Evolutionary conservation across 2,329 filamentous ascomycete genomes (phyloP), one percentile per base, ranked within the genome.

Genomic region (Thyridium curvatum): DNA sequence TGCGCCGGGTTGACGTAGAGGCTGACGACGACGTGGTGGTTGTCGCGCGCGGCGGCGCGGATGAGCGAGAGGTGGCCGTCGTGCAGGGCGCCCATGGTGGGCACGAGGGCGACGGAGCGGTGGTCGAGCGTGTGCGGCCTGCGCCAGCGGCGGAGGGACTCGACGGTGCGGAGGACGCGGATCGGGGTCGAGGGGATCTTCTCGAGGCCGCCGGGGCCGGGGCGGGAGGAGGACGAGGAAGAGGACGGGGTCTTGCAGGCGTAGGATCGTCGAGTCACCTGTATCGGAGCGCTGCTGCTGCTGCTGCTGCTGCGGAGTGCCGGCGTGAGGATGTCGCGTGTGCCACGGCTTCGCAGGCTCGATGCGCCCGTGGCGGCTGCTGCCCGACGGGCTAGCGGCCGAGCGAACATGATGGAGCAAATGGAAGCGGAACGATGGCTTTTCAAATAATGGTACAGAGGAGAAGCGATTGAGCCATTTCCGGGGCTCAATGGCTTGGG

Each of bases 51-150:
- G 3, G 93, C 93, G 50, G 82, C 77, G 42, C 87, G 84, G 53
- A 95, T 84, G 16, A 98, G 75, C 4, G 86, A 85, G 37, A 95
- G 65, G 64, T 98, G 93, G 31, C 93, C 93, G 40, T 81, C 77
- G 62, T 98, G 93, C n/a, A 98, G 74, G 36, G 93, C 93, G 46
- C 93, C 93, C 93, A 98, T 97, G 26, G 93, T 98, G 2, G 93
- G 93, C 29, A 98, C 89, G 18, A 98, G 79, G 42, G 85, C 88
- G 41, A 98, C 81, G 33, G 81, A 82, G 41, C 83, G 78, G 51
- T 83, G 76, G 53, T 80, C 72, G 43, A 79, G 64, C 29, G 79
- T 65, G 43, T 89, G 78, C 31, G 79, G 73, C 16, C 68, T 72
- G 29, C 88, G 80, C 69, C 83, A 84, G 51, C 72, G 62, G 30